Evolutionary conservation across 768 basidiomycete genomes (phyloP), one percentile per base, ranked within the genome.

Genomic region (Boletus edulis): DNA sequence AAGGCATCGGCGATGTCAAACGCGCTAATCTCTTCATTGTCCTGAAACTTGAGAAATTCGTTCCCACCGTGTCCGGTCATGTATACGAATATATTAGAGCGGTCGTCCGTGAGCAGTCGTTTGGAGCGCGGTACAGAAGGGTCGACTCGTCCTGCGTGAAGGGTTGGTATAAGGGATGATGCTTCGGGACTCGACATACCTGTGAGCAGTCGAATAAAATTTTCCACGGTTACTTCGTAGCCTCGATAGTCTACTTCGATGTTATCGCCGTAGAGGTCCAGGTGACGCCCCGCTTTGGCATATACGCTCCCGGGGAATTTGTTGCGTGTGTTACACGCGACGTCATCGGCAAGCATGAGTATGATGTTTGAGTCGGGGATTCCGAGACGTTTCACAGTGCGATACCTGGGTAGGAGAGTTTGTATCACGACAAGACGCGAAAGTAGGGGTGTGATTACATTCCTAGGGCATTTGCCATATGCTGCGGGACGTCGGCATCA

Each of bases 291-390:
- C 0, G 85, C 78, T 65, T 92, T 91, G n/a, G 94, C 87, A 66
- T 93, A 98, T 4, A 99, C 94, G 46, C 86, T 89, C 1, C 87
- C 96, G 2, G 97, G 87, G 64, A 94, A 96, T 48, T 83, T 85
- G 75, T 99, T 98, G 39, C 96, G 82, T 9, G 91, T 65, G 67
- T 98, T 97, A 66, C 97, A 99, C 0, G 96, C 91, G 2, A 83
- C 91, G 68, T 98, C 97, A 69, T 99, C 97, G 7, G 96, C 92
- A 49, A 99, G 82, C 97, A 98, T 98, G 50, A 99, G 86, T 71
- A 99, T 96, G 69, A 99, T 98, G 63, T 98, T 95, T 12, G 92
- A 94, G 75, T 99, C 97, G 18, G 97, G 96, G 55, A 99, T 97
- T 14, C 97, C 97, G 11, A 99, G 83, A 8, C 95, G 87, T 69